Percentiles rank a stretch among this genome's conserved stretches.
phyloP scores from a whole-genome alignment of 176 grass and related monocot genomes.

The maize (Zea mays) region Zm-B73-REFERENCE-NAM-5.0 NC_050100.1:146913001-146913500 shows the following conservation, averaged over 20 bases:
- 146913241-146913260: not conserved
- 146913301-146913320: not conserved
- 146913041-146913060: not conserved
- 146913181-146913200: not conserved
- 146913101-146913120: not conserved
- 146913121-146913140: not conserved
- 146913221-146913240: constrained; percentile 15
- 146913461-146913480: not conserved
- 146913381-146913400: constrained; percentile 30
- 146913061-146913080: constrained; percentile 16
- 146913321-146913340: constrained; percentile 43
- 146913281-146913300: not conserved
- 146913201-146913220: not conserved
- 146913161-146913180: constrained; percentile 1
- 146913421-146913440: constrained; percentile 15
- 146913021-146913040: constrained; percentile 16
- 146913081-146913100: not conserved
- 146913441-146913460: constrained; percentile 20
- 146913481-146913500: constrained; percentile 14
- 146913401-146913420: constrained; percentile 41
- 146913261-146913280: not conserved
- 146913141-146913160: not conserved
- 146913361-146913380: constrained; percentile 30
- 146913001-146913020: constrained; percentile 33
- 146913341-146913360: constrained; percentile 21